phyloP scores from a whole-genome alignment of 257 asterid genomes.

The Solanum raphanifolium region DNA sequence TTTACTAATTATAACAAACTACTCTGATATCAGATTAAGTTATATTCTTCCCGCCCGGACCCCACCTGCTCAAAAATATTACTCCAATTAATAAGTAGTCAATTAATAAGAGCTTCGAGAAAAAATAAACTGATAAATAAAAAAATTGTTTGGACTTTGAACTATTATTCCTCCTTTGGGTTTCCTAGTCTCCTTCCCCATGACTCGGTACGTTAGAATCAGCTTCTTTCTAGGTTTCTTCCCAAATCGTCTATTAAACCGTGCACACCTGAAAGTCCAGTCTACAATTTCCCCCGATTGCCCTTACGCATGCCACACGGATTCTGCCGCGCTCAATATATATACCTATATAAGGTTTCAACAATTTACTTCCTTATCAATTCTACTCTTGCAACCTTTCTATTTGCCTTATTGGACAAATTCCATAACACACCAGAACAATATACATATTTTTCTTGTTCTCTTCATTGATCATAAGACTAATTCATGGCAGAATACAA shows the following conservation, averaged over 20 bases:
- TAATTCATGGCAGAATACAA: conserved; percentile 9
- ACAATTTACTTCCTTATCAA: not conserved
- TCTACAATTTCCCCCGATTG: not conserved
- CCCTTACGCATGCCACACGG: not conserved
- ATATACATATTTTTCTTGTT: not conserved
- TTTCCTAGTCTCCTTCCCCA: not conserved
- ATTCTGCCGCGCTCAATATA: not conserved
- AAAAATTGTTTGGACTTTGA: not conserved
- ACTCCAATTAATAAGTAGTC: not conserved
- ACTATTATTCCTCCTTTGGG: not conserved
- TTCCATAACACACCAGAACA: not conserved
- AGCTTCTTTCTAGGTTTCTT: not conserved
- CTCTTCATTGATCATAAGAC: not conserved
- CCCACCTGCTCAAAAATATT: not conserved
- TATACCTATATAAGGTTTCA: not conserved
- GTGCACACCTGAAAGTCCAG: not conserved
- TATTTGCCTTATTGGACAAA: not conserved
- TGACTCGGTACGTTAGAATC: not conserved
- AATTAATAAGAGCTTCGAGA: not conserved
- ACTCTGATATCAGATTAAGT: too few species aligned
- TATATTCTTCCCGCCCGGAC: too few species aligned
- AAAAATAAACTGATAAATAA: not conserved
- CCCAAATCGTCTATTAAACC: not conserved
- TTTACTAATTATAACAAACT: too few species aligned
- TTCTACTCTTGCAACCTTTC: not conserved